Conservation (phyloP, 2,329 filamentous ascomycete genomes). For the Ceratocystis diversiconidia region DNA sequence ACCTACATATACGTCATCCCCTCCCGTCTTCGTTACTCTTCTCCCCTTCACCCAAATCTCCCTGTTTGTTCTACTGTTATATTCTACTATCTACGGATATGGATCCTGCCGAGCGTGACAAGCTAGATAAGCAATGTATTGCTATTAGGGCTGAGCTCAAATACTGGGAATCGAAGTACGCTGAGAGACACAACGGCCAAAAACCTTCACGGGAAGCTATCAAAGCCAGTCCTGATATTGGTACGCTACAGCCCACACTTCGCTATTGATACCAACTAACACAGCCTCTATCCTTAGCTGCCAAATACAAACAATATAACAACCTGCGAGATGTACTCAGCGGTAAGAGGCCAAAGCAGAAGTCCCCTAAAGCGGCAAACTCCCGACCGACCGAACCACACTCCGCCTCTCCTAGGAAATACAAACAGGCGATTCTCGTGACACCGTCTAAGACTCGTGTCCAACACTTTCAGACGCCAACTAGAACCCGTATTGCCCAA, state of each 20-base stretch:
- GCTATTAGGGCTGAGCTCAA: constrained; percentile 57
- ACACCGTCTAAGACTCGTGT: constrained; percentile 32
- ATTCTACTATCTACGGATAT: constrained; percentile 25
- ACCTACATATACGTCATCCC: too few species aligned
- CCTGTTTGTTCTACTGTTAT: background rate
- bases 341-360: constrained; percentile 34
- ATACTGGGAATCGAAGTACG: constrained; percentile 57
- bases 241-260: constrained; percentile 31
- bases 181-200: constrained; percentile 44
- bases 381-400: constrained; percentile 23
- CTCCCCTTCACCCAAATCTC: background rate
- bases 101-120: constrained; percentile 32
- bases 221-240: constrained; percentile 56
- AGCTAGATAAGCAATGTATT: constrained; percentile 37
- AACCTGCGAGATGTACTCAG: constrained; percentile 45
- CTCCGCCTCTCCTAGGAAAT: constrained; percentile 38
- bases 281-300: constrained; percentile 27
- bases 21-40: background rate
- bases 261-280: background rate
- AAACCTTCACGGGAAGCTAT: constrained; percentile 65
- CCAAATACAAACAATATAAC: constrained; percentile 68
- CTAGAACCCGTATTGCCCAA: constrained; percentile 26
- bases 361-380: constrained; percentile 23
- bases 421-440: constrained; percentile 23
- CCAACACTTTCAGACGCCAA: constrained; percentile 24